Evolutionary conservation across 495 filamentous ascomycete genomes (phyloP), one percentile per base, ranked within the genome.

Genomic region (Aspergillus conjunctus): DNA sequence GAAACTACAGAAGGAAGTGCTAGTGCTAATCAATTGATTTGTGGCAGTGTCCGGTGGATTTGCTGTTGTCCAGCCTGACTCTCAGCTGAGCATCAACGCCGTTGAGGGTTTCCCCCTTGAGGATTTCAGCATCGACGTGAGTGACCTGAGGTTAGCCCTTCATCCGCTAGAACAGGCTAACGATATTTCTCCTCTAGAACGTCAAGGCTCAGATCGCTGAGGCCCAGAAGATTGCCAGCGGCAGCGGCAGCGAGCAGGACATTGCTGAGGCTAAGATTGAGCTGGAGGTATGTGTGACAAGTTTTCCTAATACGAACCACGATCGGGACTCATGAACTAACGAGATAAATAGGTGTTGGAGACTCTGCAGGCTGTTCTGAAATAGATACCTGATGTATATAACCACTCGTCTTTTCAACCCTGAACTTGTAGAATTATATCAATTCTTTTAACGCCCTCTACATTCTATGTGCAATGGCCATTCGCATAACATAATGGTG

Each of bases 221-320:
- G 80, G 91, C 93, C 60, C 90, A 96, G 80, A 97, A 96, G 87
- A 89, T 98, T 76, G 91, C 89, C 60, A 83, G 79, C 72, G 94
- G 94, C 66, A 85, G 82, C 71, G 94, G 94, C 68, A 97, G 92
- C 74, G 94, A 98, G 85, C 89, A 92, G 79, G 94, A 99, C 71
- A 90, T 97, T 76, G 93, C 92, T 58, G 94, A 98, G 85, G 94
- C 94, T 58, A 97, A 94, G 84, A 91, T 98, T 73, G 95, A 99
- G 83, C 79, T 99, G 64, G 94, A 98, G 90, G 94, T 97, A 79
- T 43, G 62, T 61, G 26, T 33, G 43, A 41, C 9, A 32, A 62
- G 82, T 67, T 52, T 49, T 44, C 43, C 55, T 43, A 31, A 30
- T 15, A 30, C 9, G 26, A 26, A 26, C 26, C 5, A 26, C 7